Conservation (phyloP, 2,329 filamentous ascomycete genomes). For the Ramichloridium luteum region DNA sequence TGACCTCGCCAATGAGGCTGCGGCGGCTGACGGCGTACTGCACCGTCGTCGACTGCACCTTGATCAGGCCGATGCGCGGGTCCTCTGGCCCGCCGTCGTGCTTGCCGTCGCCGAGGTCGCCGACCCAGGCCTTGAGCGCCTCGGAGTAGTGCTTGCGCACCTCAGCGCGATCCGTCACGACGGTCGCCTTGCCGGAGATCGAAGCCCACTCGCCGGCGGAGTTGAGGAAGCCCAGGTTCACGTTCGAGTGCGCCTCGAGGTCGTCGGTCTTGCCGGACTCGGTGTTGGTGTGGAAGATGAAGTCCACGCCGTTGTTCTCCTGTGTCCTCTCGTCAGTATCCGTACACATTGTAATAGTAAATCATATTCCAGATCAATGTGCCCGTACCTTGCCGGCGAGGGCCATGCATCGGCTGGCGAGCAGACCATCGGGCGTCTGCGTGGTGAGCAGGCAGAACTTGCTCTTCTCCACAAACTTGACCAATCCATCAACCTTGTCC, state of each 20-base stretch:
- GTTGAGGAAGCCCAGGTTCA: conserved; percentile 69
- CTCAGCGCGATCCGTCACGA: conserved; percentile 56
- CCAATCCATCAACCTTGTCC: conserved; percentile 65
- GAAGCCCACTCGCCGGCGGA: conserved; percentile 73
- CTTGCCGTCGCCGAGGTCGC: conserved; percentile 69
- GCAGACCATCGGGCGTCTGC: conserved; percentile 49
- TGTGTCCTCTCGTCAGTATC: conserved; percentile 28
- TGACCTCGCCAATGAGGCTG: conserved; percentile 50
- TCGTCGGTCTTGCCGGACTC: conserved; percentile 82
- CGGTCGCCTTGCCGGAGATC: conserved; percentile 57
- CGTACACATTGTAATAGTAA: too few species aligned
- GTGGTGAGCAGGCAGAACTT: conserved; percentile 92
- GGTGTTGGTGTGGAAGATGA: conserved; percentile 86
- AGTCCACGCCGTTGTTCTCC: conserved; percentile 67
- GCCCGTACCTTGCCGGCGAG: conserved; percentile 56
- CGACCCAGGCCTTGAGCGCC: conserved; percentile 69
- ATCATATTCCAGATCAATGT: too few species aligned
- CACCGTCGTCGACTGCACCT: conserved; percentile 57
- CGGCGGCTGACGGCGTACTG: conserved; percentile 56
- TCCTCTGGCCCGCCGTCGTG: conserved; percentile 75
- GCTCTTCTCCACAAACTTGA: conserved; percentile 54
- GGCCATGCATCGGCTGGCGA: conserved; percentile 79
- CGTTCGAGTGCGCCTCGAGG: conserved; percentile 55
- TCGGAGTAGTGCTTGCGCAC: conserved; percentile 67
- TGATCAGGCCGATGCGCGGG: conserved; percentile 70